phyloP scores from a whole-genome alignment of 139 green algal genomes.

The Dunaliella primolecta region DNA sequence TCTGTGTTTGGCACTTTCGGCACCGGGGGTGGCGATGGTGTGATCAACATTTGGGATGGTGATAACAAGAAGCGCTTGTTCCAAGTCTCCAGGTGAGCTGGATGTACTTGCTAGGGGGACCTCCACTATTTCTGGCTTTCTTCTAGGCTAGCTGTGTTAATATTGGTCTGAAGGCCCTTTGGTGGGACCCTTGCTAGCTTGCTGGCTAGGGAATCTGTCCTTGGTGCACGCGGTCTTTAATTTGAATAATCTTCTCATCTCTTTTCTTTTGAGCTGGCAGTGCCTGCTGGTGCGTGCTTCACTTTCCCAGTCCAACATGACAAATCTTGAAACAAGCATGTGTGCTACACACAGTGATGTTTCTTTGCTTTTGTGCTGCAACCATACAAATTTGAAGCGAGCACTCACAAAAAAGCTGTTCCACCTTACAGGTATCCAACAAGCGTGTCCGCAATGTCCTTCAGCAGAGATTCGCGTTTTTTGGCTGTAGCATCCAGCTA shows the following conservation, averaged over 20 bases:
- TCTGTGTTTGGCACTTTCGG: slow-evolving; percentile 79
- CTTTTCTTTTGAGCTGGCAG: background rate
- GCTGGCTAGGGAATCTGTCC: background rate
- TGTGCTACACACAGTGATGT: background rate
- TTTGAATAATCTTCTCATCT: background rate
- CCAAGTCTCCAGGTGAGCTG: slow-evolving; percentile 40
- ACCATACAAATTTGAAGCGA: background rate
- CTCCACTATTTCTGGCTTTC: background rate
- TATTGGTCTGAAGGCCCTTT: no score
- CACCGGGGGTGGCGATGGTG: slow-evolving; percentile 86
- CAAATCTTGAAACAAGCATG: background rate
- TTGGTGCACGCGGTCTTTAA: background rate
- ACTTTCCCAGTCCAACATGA: background rate
- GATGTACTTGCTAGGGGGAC: background rate
- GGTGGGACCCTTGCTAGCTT: background rate
- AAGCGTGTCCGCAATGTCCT: slow-evolving; percentile 77
- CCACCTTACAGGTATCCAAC: slow-evolving; percentile 68
- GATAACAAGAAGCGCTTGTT: slow-evolving; percentile 91
- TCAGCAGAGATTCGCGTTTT: slow-evolving; percentile 61
- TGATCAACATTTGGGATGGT: slow-evolving; percentile 89
- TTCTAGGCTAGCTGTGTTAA: background rate
- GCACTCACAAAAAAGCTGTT: background rate
- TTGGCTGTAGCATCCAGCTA: slow-evolving; percentile 88
- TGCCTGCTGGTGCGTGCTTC: no score
- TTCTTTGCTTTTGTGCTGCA: background rate